These are phyloP conservation scores for Pestalotiopsis sp. DNA, from an alignment of 2,329 filamentous ascomycete species.

Conservation along the genomic window DNA sequence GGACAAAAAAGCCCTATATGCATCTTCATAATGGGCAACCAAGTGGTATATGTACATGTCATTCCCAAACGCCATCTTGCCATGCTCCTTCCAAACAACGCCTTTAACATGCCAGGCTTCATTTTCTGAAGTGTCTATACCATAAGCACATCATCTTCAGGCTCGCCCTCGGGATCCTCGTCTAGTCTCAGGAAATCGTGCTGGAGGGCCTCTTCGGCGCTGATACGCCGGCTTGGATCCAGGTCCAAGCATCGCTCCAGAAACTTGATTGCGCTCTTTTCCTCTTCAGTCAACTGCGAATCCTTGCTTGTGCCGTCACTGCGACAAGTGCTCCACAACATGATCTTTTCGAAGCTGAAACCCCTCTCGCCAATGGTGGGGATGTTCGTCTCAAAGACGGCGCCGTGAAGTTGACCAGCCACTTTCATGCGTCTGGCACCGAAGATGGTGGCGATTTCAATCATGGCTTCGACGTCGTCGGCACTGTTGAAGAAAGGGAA, in stretches of 20 bases:
- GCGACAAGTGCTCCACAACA: constrained; percentile 90
- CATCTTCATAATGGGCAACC: background rate
- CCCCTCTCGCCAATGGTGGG: constrained; percentile 86
- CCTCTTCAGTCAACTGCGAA: constrained; percentile 63
- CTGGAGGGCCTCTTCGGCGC: constrained; percentile 71
- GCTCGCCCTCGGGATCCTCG: constrained; percentile 27
- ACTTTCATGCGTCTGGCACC: constrained; percentile 82
- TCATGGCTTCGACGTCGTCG: constrained; percentile 97
- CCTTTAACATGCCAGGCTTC: constrained; percentile 2
- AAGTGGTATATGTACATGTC: background rate
- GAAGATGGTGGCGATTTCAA: constrained; percentile 96
- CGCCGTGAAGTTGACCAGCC: constrained; percentile 82
- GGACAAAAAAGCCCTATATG: too few relatives aligned
- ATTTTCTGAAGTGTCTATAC: background rate
- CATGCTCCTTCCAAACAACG: constrained; percentile 1
- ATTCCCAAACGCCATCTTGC: background rate
- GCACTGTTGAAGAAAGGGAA: constrained; percentile 99
- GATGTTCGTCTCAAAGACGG: constrained; percentile 89
- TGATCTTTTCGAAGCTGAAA: constrained; percentile 89
- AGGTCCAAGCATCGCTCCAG: constrained; percentile 74
- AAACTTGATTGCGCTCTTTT: constrained; percentile 75
- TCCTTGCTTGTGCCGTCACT: constrained; percentile 59
- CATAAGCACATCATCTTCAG: constrained; percentile 58
- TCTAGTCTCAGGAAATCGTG: constrained; percentile 68
- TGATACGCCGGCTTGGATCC: constrained; percentile 74